A percentile compares a stretch with the other conserved stretches of the same genome.
phyloP scores from a whole-genome alignment of 176 grass and related monocot genomes.

The Oryza punctata region DNA sequence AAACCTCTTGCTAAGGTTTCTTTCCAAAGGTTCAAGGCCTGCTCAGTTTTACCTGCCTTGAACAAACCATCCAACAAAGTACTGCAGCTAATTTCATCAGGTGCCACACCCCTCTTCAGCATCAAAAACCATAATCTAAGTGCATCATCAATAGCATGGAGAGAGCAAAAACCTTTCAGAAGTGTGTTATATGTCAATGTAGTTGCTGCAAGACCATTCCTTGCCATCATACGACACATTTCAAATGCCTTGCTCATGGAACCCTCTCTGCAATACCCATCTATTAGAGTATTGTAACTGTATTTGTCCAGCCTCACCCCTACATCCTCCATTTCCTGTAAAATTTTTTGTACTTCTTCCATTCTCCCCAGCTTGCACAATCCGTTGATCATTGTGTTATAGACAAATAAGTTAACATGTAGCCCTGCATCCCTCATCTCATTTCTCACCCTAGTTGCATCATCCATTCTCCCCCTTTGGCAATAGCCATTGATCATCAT shows the following conservation, averaged over 20 bases:
- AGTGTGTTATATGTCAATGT: constrained; percentile 78
- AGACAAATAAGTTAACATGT: constrained; percentile 67
- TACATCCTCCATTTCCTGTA: constrained; percentile 65
- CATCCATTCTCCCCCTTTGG: constrained; percentile 65
- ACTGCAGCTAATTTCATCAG: constrained; percentile 90
- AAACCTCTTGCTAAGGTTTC: constrained; percentile 86
- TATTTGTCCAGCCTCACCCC: constrained; percentile 60
- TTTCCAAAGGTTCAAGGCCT: constrained; percentile 85
- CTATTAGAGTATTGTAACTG: constrained; percentile 84
- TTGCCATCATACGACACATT: constrained; percentile 64
- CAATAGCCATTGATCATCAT: constrained; percentile 77
- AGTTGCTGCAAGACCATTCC: constrained; percentile 54
- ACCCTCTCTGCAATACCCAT: constrained; percentile 83
- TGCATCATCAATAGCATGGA: constrained; percentile 69
- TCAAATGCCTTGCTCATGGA: constrained; percentile 73
- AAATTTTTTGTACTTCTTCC: constrained; percentile 61
- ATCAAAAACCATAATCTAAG: constrained; percentile 86
- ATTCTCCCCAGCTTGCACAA: constrained; percentile 81
- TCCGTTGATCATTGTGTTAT: constrained; percentile 81
- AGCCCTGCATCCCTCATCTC: constrained; percentile 62
- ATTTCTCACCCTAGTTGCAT: constrained; percentile 56
- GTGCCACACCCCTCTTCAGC: constrained; percentile 71
- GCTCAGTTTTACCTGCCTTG: constrained; percentile 57
- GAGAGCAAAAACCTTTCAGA: constrained; percentile 78
- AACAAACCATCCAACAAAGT: constrained; percentile 83